Evolutionary conservation across 164 flowering plant species (phyloP), one percentile per base, ranked within the genome.

Genomic region (Magnolia changhungtana): DNA sequence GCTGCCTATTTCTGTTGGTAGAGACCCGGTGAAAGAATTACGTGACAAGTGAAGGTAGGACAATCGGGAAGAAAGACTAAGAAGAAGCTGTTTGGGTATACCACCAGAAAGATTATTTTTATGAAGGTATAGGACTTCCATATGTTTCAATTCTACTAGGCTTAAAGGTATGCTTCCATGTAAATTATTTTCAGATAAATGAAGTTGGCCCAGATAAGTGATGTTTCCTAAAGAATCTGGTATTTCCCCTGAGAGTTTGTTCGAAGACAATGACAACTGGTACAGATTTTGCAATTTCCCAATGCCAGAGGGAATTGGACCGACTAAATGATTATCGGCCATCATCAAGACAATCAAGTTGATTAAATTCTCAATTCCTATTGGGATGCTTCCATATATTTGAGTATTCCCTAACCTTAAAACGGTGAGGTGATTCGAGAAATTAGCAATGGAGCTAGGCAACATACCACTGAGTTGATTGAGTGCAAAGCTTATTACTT

Each of bases 1-100:
- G 50, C 72, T 55, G 3, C 85, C 88, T 1, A 82, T 77, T 50
- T 83, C 84, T 18, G 8, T 14, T 3, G 87, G 84, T n/a, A 86
- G 29, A 16, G 77, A 13, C 1, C 85, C 85, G 50, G 59, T 59
- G n/a, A 85, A 72, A 58, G 66, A 63, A 37, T 85, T 85, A 4
- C 10, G 5, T 8, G 68, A 65, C 13, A 65, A 67, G 2, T 65
- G 23, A 10, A 84, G 50, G 69, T 6, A 1, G 0, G 84, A 72
- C 8, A 68, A 11, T 50, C 79, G 10, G 6, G 75, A 68, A 58
- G 74, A 64, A 16, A 74, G 18, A 19, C 14, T 5, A 37, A 37
- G 8, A 10, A 78, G 45, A 8, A 77, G 13, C 66, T 67, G 55
- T 37, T 16, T 50, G 50, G 83, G 77, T 71, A 81, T 50, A 63